Percentiles rank a stretch among this genome's conserved stretches.
phyloP scores from a whole-genome alignment of 75 land plant species.

The Picea sitchensis region DNA sequence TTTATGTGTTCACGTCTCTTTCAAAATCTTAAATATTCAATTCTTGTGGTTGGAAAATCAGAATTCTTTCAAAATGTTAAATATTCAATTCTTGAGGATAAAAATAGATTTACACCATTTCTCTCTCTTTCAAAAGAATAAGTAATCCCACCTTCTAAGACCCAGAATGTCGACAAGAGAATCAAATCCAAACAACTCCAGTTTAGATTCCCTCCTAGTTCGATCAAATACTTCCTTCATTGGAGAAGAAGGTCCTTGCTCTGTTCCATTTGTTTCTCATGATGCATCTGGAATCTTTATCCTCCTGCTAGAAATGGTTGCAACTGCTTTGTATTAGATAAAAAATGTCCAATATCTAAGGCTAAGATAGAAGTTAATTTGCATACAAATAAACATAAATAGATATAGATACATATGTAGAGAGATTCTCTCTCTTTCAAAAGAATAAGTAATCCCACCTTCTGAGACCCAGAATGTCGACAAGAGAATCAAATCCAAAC shows the following conservation, averaged over 20 bases:
- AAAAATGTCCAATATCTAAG: not conserved
- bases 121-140: not conserved
- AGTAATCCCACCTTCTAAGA: constrained; percentile 62
- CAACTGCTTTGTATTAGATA: not conserved
- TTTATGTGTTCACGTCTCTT: not conserved
- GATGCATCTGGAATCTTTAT: constrained; percentile 1
- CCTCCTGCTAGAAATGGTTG: constrained; percentile 13
- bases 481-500: constrained; percentile 94
- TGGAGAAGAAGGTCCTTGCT: constrained; percentile 22
- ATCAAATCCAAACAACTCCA: constrained; percentile 96
- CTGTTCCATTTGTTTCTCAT: constrained; percentile 15
- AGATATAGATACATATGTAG: not conserved
- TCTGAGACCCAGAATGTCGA: constrained; percentile 87
- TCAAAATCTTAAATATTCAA: not conserved
- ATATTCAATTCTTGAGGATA: not conserved
- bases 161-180: constrained; percentile 92
- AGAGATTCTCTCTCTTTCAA: not conserved
- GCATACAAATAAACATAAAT: not conserved
- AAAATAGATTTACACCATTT: not conserved
- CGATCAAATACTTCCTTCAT: constrained; percentile 41
- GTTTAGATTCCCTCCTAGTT: constrained; percentile 60
- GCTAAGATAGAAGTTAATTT: not conserved
- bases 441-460: constrained; percentile 37
- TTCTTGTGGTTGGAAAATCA: not conserved
- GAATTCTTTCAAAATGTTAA: not conserved